Evolutionary conservation across 768 basidiomycete species (phyloP), one percentile per base, ranked within the genome.

Genomic region (Termitomyces sp.): DNA sequence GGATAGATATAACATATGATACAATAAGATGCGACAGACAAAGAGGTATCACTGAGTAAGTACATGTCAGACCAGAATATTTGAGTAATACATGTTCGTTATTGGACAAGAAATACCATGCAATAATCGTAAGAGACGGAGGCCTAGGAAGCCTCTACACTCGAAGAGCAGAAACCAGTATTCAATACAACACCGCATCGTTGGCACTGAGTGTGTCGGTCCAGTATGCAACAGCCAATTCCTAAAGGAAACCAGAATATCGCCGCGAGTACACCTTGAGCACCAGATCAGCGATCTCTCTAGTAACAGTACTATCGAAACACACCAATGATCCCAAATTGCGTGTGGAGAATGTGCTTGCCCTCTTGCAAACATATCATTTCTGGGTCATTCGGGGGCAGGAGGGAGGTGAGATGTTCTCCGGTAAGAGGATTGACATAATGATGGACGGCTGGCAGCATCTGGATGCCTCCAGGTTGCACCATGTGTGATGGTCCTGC

Each of bases 211-310:
- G 90, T 87, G 54, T 79, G 76, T 48, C 88, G 81, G 71, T 94
- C 92, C 31, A 94, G 77, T 9, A 94, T 72, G 67, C 92, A 94
- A 5, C 89, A 75, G 2, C 86, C 90, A 43, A 94, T 80, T 5
- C 92, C 92, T 0, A 93, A 73, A 4, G 92, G 92, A 76, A 94
- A 94, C 92, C 91, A 94, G 61, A 94, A 76, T 31, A 94, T 75
- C 4, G 92, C 92, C 8, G 89, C 89, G n/a, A 94, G 74, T 37
- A 94, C 73, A 58, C 92, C 91, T 92, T 92, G 63, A 32, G 54
- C 42, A 55, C 53, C 34, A 51, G 29, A 53, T 49, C 51, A 67
- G 38, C 46, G 55, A 45, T 56, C 32, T 37, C 31, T 32, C 47
- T 36, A 31, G 59, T 43, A 11, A 52, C 1, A 29, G 25, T n/a